A percentile compares a stretch with the other conserved stretches of the same genome.
phyloP scores from a whole-genome alignment of 2,329 filamentous ascomycete species.

The Aureobasidium melanogenum region DNA sequence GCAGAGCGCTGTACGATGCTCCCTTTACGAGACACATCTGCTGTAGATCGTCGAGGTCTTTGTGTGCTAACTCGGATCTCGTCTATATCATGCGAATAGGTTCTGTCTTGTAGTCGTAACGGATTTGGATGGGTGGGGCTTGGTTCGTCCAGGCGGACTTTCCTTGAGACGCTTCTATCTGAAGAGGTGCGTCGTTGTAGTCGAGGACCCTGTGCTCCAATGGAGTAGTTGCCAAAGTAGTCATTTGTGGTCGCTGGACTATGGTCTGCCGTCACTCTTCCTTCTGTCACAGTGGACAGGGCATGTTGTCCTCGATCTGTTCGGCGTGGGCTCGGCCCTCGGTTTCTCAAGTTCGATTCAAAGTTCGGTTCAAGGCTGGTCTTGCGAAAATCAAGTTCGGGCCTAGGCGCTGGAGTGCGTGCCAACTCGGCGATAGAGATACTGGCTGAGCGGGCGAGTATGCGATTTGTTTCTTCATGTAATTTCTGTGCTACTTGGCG shows the following conservation, averaged over 20 bases:
- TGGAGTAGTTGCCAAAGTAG: not conserved
- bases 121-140: not conserved
- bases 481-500: not conserved
- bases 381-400: not conserved
- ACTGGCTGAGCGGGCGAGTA: not conserved
- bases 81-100: not conserved
- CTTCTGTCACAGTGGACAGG: not conserved
- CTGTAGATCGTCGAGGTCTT: not conserved
- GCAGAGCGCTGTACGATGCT: constrained; percentile 1
- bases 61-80: not conserved
- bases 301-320: not conserved
- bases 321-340: not conserved
- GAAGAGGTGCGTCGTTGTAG: not conserved
- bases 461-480: not conserved
- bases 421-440: not conserved
- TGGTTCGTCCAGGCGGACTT: not conserved
- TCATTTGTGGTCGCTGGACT: not conserved
- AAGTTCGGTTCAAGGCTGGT: constrained; percentile 5
- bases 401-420: not conserved
- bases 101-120: not conserved
- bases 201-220: not conserved
- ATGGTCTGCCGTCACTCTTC: not conserved
- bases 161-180: not conserved
- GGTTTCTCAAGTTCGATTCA: not conserved
- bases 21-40: not conserved